Conservation (phyloP, 2,329 filamentous ascomycete genomes). For the Trichoderma oligosporum region DNA sequence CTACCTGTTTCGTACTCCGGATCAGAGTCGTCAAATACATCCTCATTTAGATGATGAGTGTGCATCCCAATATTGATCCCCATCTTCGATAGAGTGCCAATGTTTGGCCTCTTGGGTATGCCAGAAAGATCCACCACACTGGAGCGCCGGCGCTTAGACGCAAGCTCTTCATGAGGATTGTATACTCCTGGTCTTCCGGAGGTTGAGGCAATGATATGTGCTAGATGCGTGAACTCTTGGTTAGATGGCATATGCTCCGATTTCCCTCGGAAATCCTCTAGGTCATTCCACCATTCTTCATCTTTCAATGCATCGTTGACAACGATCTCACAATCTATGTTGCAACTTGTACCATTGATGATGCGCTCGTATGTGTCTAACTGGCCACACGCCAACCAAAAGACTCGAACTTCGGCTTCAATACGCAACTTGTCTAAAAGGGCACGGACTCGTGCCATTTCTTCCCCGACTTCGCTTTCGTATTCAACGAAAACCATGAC, state of each 20-base stretch:
- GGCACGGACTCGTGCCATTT: constrained; percentile 65
- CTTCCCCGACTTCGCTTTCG: constrained; percentile 76
- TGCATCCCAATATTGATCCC: constrained; percentile 70
- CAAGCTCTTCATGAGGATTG: constrained; percentile 38
- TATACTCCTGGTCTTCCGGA: constrained; percentile 42
- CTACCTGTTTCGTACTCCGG: constrained; percentile 32
- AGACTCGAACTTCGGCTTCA: constrained; percentile 72
- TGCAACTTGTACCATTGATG: constrained; percentile 62
- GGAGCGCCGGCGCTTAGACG: constrained; percentile 34
- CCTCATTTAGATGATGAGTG: constrained; percentile 65
- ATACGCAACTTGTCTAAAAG: constrained; percentile 79
- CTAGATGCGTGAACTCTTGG: constrained; percentile 43
- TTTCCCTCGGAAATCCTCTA: constrained; percentile 53
- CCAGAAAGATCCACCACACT: constrained; percentile 59
- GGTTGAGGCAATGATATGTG: constrained; percentile 43
- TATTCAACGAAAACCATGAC: constrained; percentile 89
- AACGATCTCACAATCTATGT: constrained; percentile 53
- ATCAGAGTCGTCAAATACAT: constrained; percentile 48
- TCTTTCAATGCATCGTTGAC: constrained; percentile 65
- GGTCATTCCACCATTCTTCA: constrained; percentile 80
- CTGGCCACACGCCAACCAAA: constrained; percentile 73
- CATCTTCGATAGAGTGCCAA: constrained; percentile 50
- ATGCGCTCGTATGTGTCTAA: constrained; percentile 73
- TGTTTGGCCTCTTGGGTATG: constrained; percentile 58
- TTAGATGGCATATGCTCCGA: constrained; percentile 37